Conservation (phyloP, 2,329 filamentous ascomycete species). For the Capronia epimyces region DNA sequence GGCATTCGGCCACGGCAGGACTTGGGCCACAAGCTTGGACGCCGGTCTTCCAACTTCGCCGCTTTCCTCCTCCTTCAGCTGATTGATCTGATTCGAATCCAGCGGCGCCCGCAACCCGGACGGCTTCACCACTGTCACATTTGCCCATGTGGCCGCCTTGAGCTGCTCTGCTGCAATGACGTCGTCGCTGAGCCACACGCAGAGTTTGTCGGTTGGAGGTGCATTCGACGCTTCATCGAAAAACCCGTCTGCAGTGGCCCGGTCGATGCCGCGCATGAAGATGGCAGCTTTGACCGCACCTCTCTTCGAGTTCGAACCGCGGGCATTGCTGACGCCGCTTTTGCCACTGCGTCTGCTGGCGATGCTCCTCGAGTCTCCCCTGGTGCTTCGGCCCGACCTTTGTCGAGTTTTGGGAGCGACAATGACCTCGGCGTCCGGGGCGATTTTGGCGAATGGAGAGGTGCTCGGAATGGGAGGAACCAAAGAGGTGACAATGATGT, state of each 20-base stretch:
- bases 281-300: conserved; percentile 45
- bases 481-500: conserved; percentile 79
- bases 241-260: conserved; percentile 63
- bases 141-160: conserved; percentile 69
- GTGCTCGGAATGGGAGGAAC: conserved; percentile 64
- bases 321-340: conserved; percentile 66
- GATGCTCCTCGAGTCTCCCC: conserved; percentile 73
- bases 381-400: conserved; percentile 57
- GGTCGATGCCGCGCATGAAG: conserved; percentile 76
- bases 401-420: conserved; percentile 87
- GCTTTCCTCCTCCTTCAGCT: conserved; percentile 59
- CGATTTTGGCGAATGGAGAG: conserved; percentile 81
- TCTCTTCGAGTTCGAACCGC: conserved; percentile 57
- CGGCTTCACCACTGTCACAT: conserved; percentile 81
- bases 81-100: conserved; percentile 62
- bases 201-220: conserved; percentile 55
- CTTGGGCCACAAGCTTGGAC: conserved; percentile 66
- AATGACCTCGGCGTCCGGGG: conserved; percentile 91
- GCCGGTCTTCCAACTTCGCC: conserved; percentile 54
- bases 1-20: conserved; percentile 77
- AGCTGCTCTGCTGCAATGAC: conserved; percentile 66
- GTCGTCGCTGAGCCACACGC: conserved; percentile 80
- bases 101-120: conserved; percentile 66
- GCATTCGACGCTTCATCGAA: conserved; percentile 59
- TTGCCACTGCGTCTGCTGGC: conserved; percentile 71